Evolutionary conservation across 1,284 basidiomycete genomes (phyloP), one percentile per base, ranked within the genome.

Genomic region (Fomitiporia mediterranea): DNA sequence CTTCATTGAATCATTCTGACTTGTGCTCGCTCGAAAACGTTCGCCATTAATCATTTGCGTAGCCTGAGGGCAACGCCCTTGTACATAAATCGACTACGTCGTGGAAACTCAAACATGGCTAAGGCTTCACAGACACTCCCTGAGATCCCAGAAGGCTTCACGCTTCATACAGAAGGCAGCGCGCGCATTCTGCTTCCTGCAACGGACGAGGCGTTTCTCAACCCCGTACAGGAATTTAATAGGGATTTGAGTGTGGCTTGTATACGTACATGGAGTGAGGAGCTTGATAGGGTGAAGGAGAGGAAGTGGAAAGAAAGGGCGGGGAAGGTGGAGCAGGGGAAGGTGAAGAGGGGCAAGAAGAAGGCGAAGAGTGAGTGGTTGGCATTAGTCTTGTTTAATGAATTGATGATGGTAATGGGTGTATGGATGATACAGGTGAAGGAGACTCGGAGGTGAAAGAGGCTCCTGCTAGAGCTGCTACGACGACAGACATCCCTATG

Each of bases 161-260:
- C 78, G 6, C 76, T 94, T 48, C 89, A 94, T 72, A 88, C 85
- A 7, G 94, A 97, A 74, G 90, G 91, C 65, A 86, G 81, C 1
- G 85, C 93, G 1, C 85, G 85, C 64, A 90, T 96, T 65, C 79
- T 96, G 56, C 76, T 94, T 8, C 85, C 88, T 0, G 78, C 84
- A 44, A 74, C 73, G 55, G 84, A 91, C 65, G 86, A 89, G 60
- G 89, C 93, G 0, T 99, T 99, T 72, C 75, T 99, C 58, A 99
- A 99, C 68, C 96, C 97, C 1, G 91, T 98, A 5, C 96, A 99
- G 67, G 94, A 99, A 70, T 99, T 98, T 78, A 99, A 99, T 72
- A 81, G 97, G 42, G 96, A 99, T 71, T 72, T 94, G 53, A 94
- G 90, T 61, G 87, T 97, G 34, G 89, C 94, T 5, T 89, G 88